Conservation (phyloP, 31 red algal species). For the Endocladia muricata region DNA sequence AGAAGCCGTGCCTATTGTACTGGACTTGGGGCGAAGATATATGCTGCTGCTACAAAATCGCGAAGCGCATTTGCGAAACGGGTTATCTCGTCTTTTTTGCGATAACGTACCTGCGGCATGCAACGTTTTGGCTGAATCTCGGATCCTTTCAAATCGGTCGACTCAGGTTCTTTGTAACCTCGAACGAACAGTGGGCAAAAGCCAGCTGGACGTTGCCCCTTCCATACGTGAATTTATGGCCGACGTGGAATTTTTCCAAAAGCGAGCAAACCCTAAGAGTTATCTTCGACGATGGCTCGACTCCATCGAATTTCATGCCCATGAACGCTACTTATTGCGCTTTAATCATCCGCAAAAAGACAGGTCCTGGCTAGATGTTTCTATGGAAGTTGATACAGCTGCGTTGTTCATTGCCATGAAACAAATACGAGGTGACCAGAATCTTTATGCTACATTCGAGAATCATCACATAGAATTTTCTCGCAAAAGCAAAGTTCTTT, state of each 20-base stretch:
- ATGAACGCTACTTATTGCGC: background rate
- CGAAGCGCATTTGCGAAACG: background rate
- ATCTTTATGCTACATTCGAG: slow-evolving; percentile 14
- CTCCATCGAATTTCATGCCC: background rate
- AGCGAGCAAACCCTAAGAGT: slow-evolving; percentile 27
- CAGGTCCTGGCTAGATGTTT: background rate
- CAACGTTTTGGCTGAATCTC: slow-evolving; percentile 26
- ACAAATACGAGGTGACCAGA: slow-evolving; percentile 24
- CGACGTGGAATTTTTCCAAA: slow-evolving; percentile 25
- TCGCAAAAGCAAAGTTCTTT: slow-evolving; percentile 14
- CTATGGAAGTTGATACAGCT: background rate
- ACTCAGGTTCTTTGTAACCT: background rate
- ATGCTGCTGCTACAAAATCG: background rate
- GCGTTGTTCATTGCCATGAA: slow-evolving; percentile 27
- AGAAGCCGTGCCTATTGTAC: slow-evolving; percentile 22
- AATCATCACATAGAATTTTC: slow-evolving; percentile 30
- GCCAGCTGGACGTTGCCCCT: slow-evolving; percentile 27
- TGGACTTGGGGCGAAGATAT: slow-evolving; percentile 15
- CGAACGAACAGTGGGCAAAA: too few species aligned
- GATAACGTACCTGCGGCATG: slow-evolving; percentile 23
- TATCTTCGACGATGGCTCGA: slow-evolving; percentile 38
- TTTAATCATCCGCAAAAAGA: background rate
- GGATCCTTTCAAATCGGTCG: slow-evolving; percentile 13
- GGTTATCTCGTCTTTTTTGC: background rate
- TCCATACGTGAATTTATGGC: slow-evolving; percentile 46